Base-by-base conservation (phyloP, 2,329 filamentous ascomycete genomes). In the Paecilomyces formosus region DNA sequence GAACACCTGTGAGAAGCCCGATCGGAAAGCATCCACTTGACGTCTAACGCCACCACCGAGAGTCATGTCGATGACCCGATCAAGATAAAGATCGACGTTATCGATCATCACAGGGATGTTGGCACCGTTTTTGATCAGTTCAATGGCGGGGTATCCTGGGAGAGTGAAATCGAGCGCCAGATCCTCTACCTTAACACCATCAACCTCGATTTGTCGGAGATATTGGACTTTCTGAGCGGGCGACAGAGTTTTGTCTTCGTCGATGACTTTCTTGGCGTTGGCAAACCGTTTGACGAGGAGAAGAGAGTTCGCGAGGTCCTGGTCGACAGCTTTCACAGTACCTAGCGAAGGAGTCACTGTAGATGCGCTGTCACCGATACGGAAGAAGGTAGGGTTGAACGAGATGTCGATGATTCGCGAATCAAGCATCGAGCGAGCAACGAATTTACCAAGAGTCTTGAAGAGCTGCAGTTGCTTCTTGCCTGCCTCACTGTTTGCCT, bases 301-400 rank as follows among this genome's bases (percentile, higher is more conserved):
- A 59, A 99, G 76, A 0, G 94, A 97, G 53, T 87, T 88, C 22
- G 92, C 93, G 22, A 99, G 79, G 58, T 89, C 88, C 28, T 90
- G 84, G 67, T 99, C 94, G 3, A 99, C 92, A 3, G 88, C 85
- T 72, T 92, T 95, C 54, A 99, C 87, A 1, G 94, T 90, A 5
- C 91, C 92, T 7, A 99, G 81, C 0, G 92, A 96, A 12, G 92
- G 92, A 22, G 86, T 86, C 3, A 96, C 86, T 0, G 85, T 78
- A 15, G 78, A 79, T 13, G 78, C 82, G 52, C 81, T 84, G 66
- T 95, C 89, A 15, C 90, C 90, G 63, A 97, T 89, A 59, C 93
- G 90, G 86, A 99, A 99, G 79, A 99, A 97, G 5, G 92, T 96
- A 1, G 94, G 90, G 70, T 97, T 99, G 76, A 99, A 94, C 58